Percentiles rank a stretch among this genome's conserved stretches.
Evolutionary conservation across 257 asterid species (phyloP).

Genomic region (Catharanthus roseus): DNA sequence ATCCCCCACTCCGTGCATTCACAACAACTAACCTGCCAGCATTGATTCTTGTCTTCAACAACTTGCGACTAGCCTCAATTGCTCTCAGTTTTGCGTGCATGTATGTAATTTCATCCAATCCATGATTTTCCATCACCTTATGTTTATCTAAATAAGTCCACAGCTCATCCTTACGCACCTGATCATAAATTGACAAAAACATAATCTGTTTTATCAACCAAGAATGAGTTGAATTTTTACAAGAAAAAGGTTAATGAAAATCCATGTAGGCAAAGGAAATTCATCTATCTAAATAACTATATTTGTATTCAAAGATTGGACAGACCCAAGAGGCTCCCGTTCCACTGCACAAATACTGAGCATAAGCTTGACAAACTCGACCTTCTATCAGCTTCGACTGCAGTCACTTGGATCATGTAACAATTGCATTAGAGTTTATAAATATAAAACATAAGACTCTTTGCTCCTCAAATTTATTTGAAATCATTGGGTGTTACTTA

Average conservation of each 20-base stretch:
- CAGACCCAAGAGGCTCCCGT: constrained; percentile 70
- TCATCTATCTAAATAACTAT: background rate
- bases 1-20: constrained; percentile 4
- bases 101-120: constrained; percentile 41
- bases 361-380: constrained; percentile 53
- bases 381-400: constrained; percentile 70
- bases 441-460: constrained; percentile 4
- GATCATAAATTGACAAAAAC: constrained; percentile 12
- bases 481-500: background rate
- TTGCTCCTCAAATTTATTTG: background rate
- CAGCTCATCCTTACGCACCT: constrained; percentile 63
- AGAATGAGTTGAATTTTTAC: background rate
- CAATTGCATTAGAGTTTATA: constrained; percentile 18
- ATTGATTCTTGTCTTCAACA: constrained; percentile 53
- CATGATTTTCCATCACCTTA: constrained; percentile 30
- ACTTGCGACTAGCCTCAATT: constrained; percentile 34
- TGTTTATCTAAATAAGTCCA: constrained; percentile 38
- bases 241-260: background rate
- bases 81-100: constrained; percentile 57
- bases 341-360: constrained; percentile 66
- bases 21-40: constrained; percentile 44
- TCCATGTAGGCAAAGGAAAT: background rate
- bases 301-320: constrained; percentile 3
- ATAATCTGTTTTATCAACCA: background rate
- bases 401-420: constrained; percentile 29